Conservation (phyloP, 2,329 filamentous ascomycete genomes). For the Xylaria sp. region DNA sequence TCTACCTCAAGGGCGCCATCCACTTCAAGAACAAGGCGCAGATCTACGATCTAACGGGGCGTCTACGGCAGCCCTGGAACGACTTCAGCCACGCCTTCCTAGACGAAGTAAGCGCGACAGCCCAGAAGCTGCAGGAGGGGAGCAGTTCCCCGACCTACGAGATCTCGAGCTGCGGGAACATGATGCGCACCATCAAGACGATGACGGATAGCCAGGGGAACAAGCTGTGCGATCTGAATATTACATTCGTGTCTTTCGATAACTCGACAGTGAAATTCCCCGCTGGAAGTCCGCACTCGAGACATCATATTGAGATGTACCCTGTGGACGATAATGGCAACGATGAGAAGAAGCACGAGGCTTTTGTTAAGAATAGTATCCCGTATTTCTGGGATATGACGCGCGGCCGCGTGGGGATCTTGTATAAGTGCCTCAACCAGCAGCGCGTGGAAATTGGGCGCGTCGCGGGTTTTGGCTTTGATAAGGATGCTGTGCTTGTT, state of each 20-base stretch:
- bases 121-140: slow-evolving; percentile 28
- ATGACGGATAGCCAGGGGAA: slow-evolving; percentile 36
- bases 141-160: slow-evolving; percentile 32
- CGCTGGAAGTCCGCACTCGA: slow-evolving; percentile 36
- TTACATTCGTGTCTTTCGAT: slow-evolving; percentile 45
- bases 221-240: slow-evolving; percentile 43
- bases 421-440: slow-evolving; percentile 46
- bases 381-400: slow-evolving; percentile 47
- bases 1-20: slow-evolving; percentile 42
- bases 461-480: slow-evolving; percentile 41
- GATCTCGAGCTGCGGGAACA: slow-evolving; percentile 42
- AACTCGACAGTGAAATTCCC: slow-evolving; percentile 40
- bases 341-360: slow-evolving; percentile 40
- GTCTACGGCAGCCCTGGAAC: slow-evolving; percentile 34
- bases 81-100: slow-evolving; percentile 42
- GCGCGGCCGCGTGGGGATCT: slow-evolving; percentile 35
- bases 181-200: slow-evolving; percentile 46
- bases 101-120: slow-evolving; percentile 33
- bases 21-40: slow-evolving; percentile 44
- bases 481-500: slow-evolving; percentile 42
- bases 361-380: slow-evolving; percentile 42
- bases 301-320: slow-evolving; percentile 42
- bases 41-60: slow-evolving; percentile 39
- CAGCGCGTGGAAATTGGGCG: slow-evolving; percentile 41
- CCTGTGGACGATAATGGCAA: slow-evolving; percentile 36